Conservation (phyloP, 1,139 yeast genomes). For the Magnusiomyces paraingens region DNA sequence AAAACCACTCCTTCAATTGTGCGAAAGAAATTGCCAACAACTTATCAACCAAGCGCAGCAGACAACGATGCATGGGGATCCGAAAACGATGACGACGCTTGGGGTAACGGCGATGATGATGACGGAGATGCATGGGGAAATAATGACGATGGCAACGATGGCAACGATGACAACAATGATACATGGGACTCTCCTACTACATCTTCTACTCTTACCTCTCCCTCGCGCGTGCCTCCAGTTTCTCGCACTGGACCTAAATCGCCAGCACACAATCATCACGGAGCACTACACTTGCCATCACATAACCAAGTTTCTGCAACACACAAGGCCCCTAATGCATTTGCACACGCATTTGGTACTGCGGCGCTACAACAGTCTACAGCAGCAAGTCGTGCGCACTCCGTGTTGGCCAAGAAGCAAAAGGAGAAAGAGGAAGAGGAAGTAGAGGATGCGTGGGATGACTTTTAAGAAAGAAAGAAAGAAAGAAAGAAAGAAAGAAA, state of each 20-base stretch:
- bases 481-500: background rate
- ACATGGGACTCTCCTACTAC: background rate
- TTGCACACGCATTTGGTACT: slow-evolving; percentile 11
- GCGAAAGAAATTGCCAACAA: too few relatives aligned
- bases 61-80: slow-evolving; percentile 3
- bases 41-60: too few relatives aligned
- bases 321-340: background rate
- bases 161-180: background rate
- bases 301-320: background rate
- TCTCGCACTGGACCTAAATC: too few relatives aligned
- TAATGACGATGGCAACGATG: slow-evolving; percentile 7
- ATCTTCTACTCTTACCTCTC: too few relatives aligned
- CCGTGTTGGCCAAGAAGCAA: too few relatives aligned
- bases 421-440: too few relatives aligned
- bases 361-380: background rate
- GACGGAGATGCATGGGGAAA: slow-evolving; percentile 10
- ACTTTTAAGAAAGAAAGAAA: background rate
- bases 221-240: too few relatives aligned
- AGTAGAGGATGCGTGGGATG: too few relatives aligned
- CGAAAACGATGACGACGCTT: background rate
- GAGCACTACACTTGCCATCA: background rate
- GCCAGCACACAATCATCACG: background rate
- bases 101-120: slow-evolving; percentile 2
- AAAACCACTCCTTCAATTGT: slow-evolving; percentile 1
- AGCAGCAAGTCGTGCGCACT: background rate